Evolutionary conservation across 345 rosid species (phyloP).

Genomic region (Raphanus sativus): DNA sequence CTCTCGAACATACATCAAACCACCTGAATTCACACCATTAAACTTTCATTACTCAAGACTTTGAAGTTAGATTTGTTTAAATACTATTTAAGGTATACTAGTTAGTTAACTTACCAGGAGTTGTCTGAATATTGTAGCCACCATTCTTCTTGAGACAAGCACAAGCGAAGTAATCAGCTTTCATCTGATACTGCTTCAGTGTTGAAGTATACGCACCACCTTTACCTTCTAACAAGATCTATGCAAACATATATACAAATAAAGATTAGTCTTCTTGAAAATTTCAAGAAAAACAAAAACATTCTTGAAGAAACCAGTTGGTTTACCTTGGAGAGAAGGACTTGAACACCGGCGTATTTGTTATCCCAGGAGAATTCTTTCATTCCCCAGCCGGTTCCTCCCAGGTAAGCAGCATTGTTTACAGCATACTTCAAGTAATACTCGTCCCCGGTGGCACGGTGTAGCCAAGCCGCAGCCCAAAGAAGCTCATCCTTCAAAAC

Average conservation of each 20-base stretch:
- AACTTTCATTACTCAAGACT: neutral
- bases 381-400: conserved; percentile 82
- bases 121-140: conserved; percentile 64
- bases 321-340: conserved; percentile 70
- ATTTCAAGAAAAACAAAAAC: neutral
- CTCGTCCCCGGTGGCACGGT: conserved; percentile 60
- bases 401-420: conserved; percentile 75
- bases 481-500: conserved; percentile 68
- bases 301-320: neutral
- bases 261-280: conserved; percentile 16
- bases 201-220: conserved; percentile 46
- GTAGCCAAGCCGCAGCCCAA: conserved; percentile 88
- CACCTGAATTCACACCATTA: conserved; percentile 45
- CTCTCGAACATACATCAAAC: conserved; percentile 66
- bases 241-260: conserved; percentile 11
- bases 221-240: conserved; percentile 67
- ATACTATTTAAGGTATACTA: no score
- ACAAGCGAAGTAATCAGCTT: conserved; percentile 79
- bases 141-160: conserved; percentile 79
- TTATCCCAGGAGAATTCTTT: conserved; percentile 92
- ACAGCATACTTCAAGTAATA: conserved; percentile 65
- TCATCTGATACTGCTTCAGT: conserved; percentile 63
- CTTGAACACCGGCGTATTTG: conserved; percentile 85
- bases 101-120: conserved; percentile 43
- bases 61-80: neutral